Percentiles rank a stretch among this genome's conserved stretches.
These are phyloP conservation scores for Plenodomus biglobosus DNA, from an alignment of 2,329 filamentous ascomycete genomes.

Conservation along the genomic window DNA sequence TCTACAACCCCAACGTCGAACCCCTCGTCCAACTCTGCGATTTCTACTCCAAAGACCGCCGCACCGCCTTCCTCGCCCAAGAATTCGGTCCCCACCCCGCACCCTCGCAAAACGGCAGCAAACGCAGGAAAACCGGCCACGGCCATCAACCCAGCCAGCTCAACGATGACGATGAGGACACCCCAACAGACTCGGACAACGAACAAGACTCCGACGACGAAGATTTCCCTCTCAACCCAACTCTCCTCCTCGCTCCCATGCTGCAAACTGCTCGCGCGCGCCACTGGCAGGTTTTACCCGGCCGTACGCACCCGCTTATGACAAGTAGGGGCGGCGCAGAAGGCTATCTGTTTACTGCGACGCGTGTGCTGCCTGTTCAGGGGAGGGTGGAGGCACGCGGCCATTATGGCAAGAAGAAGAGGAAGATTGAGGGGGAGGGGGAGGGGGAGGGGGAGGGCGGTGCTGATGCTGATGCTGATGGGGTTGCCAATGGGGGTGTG, in stretches of 20 bases:
- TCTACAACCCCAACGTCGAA: constrained; percentile 82
- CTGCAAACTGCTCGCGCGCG: constrained; percentile 79
- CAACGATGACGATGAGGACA: constrained; percentile 19
- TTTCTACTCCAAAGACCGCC: constrained; percentile 77
- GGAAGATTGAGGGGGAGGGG: constrained; percentile 57
- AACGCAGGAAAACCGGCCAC: too few relatives aligned
- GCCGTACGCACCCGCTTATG: constrained; percentile 92
- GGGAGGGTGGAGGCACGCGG: constrained; percentile 82
- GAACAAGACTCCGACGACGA: too few relatives aligned
- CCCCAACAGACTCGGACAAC: constrained; percentile 16
- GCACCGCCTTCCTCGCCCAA: constrained; percentile 63
- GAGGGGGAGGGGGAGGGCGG: too few relatives aligned
- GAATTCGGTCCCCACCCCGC: constrained; percentile 30
- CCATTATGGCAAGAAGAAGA: constrained; percentile 65
- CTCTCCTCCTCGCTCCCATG: constrained; percentile 73
- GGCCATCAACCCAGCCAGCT: too few relatives aligned
- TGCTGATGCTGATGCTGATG: too few relatives aligned
- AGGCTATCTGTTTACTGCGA: constrained; percentile 85
- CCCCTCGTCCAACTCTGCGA: constrained; percentile 77
- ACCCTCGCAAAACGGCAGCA: too few relatives aligned
- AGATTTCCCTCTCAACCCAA: constrained; percentile 87
- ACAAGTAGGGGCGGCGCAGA: constrained; percentile 83
- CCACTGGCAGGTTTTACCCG: constrained; percentile 88
- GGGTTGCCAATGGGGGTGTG: too few relatives aligned
- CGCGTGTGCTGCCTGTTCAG: constrained; percentile 75